Base-by-base conservation (phyloP, 2,329 filamentous ascomycete species). In the Alternaria panax region DNA sequence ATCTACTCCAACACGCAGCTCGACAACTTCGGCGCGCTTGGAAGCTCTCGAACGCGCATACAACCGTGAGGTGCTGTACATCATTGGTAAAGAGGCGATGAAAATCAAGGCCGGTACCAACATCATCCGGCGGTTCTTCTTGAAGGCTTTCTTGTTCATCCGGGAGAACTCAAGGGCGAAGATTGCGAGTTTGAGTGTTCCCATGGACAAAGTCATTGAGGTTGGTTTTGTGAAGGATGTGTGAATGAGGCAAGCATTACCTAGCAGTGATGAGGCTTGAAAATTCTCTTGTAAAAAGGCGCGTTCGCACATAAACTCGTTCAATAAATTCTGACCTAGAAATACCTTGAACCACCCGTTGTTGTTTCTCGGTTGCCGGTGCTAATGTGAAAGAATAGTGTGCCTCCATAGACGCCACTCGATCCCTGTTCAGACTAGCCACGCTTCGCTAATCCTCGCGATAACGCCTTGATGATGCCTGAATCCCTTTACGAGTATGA, bases 191-290 rank as follows among this genome's bases (percentile, higher is more conserved):
- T 75, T 90, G 58, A 78, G 84, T 48, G 77, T 90, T 41, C 82
- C 85, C 0, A 83, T 85, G 59, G 87, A 90, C 59, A 82, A 84
- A 48, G 73, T 90, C 47, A 84, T 91, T 18, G 89, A 90, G 77
- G 87, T 91, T 18, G 89, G 89, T 0, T 91, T 90, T 71, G 83
- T 90, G 1, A 90, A 89, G 76, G 86, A 90, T 62, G 86, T 90
- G 54, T 88, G 68, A 67, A 20, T 16, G 8, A 11, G 14, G 14
- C 8, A 36, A n/a, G 5, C 5, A 14, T 34, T 14, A 16, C 30
- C 30, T 11, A 11, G 27, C 1, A 24, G 25, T n/a, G 20, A 18
- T 38, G 7, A 18, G 12, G 12, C 20, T 5, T 7, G 20, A 4
- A 24, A 12, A 40, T 22, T 12, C 8, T 5, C 3, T 41, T 5